A percentile compares a stretch with the other conserved stretches of the same genome.
Conservation (phyloP, 1,139 yeast genomes). For the Ogataea hybrid region DNA sequence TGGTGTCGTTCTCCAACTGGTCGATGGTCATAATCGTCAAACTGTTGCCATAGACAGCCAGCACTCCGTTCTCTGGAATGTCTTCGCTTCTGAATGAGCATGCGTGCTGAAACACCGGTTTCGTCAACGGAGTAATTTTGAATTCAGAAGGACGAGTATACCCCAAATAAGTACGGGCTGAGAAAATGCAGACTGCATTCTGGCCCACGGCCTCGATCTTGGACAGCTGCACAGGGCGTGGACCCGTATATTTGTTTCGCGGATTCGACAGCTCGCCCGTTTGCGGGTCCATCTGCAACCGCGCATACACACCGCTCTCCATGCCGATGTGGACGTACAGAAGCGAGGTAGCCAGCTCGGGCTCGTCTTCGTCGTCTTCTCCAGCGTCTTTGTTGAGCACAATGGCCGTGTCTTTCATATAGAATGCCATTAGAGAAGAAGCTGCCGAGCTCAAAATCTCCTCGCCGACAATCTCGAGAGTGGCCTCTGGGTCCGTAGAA, state of each 20-base stretch:
- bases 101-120: conserved; percentile 32
- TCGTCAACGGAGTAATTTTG: conserved; percentile 42
- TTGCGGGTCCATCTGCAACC: conserved; percentile 53
- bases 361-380: conserved; percentile 17
- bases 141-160: conserved; percentile 37
- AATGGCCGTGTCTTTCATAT: conserved; percentile 33
- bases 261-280: conserved; percentile 70
- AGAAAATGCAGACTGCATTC: conserved; percentile 36
- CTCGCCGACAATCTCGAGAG: conserved; percentile 60
- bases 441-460: conserved; percentile 69
- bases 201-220: conserved; percentile 31
- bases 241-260: conserved; percentile 72
- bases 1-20: conserved; percentile 46
- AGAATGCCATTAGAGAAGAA: conserved; percentile 45
- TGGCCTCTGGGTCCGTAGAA: conserved; percentile 61
- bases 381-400: conserved; percentile 15
- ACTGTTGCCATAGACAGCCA: conserved; percentile 54
- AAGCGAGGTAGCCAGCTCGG: conserved; percentile 11
- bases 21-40: conserved; percentile 64
- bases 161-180: conserved; percentile 42
- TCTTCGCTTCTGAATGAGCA: conserved; percentile 64
- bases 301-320: conserved; percentile 75
- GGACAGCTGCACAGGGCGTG: conserved; percentile 57
- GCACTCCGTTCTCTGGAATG: conserved; percentile 55
- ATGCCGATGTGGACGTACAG: conserved; percentile 70